phyloP scores from a whole-genome alignment of 306 rosid genomes.

The Abrus precatorius region DNA sequence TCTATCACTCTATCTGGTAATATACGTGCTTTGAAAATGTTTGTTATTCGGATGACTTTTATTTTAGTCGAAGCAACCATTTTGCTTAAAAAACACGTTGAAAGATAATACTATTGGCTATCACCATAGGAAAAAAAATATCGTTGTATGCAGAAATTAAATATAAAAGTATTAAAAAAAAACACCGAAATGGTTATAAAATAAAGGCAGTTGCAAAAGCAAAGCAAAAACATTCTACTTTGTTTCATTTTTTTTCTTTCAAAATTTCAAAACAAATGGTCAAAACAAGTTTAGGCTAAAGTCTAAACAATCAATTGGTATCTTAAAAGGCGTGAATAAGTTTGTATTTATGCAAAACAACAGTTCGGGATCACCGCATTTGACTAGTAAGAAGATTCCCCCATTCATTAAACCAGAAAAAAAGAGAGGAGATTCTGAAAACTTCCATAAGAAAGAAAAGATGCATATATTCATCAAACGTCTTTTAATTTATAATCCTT shows the following conservation, averaged over 20 bases:
- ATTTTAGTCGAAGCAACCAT: not conserved
- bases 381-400: constrained; percentile 3
- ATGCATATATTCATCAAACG: not conserved
- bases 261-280: not conserved
- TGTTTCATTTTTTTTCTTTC: not conserved
- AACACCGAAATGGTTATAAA: not conserved
- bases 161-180: not conserved
- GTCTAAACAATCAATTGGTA: constrained; percentile 3
- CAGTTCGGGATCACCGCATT: not conserved
- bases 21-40: not conserved
- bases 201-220: not conserved
- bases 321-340: constrained; percentile 19
- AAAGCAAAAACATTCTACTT: not conserved
- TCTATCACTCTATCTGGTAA: not conserved
- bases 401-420: not conserved
- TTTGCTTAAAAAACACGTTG: not conserved
- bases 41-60: not conserved
- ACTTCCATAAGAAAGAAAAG: not conserved
- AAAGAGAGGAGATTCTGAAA: not conserved
- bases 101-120: not conserved
- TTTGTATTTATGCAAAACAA: constrained; percentile 3
- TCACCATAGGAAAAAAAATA: no score
- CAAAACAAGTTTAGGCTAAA: not conserved
- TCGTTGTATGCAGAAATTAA: not conserved
- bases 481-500: not conserved